Evolutionary conservation across 2,329 filamentous ascomycete species (phyloP).

Genomic region (Cladosporium austrohemisphaericum): DNA sequence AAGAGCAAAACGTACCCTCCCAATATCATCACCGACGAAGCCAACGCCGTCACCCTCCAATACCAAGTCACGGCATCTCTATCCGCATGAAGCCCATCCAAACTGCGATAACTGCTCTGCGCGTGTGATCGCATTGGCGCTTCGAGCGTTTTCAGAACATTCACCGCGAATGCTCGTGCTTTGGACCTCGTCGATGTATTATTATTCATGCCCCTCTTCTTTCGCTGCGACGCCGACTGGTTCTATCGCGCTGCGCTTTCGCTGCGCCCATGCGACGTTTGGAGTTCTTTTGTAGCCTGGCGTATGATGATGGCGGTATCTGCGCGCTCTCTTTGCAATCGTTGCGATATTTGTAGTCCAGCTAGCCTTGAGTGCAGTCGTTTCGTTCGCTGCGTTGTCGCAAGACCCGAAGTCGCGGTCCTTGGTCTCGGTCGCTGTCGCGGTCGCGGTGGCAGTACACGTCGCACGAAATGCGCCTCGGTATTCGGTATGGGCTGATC

Average conservation of each 20-base stretch:
- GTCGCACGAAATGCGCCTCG: too few relatives aligned
- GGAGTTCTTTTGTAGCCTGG: too few relatives aligned
- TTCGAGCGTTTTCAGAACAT: slow-evolving; percentile 7
- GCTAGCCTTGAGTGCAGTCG: too few relatives aligned
- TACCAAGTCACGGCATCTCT: slow-evolving; percentile 41
- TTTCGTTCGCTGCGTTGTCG: too few relatives aligned
- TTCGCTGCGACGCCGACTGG: neutral
- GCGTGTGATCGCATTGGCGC: slow-evolving; percentile 24
- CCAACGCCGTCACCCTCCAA: slow-evolving; percentile 44
- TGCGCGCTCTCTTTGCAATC: too few relatives aligned
- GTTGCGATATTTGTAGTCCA: too few relatives aligned
- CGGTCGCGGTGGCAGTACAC: too few relatives aligned
- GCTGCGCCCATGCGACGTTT: slow-evolving; percentile 4
- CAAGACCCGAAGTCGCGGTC: too few relatives aligned
- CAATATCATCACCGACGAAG: slow-evolving; percentile 46
- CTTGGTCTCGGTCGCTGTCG: too few relatives aligned
- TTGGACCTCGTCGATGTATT: slow-evolving; percentile 1
- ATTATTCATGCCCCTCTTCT: slow-evolving; percentile 8
- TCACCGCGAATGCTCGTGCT: slow-evolving; percentile 2
- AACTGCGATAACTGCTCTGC: slow-evolving; percentile 28
- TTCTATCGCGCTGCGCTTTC: neutral
- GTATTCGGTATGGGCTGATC: too few relatives aligned
- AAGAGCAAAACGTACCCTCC: slow-evolving; percentile 39
- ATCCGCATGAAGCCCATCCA: slow-evolving; percentile 25
- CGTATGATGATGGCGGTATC: too few relatives aligned